Evolutionary conservation across 768 basidiomycete genomes (phyloP).

Genomic region (Filobasidium wieringae): DNA sequence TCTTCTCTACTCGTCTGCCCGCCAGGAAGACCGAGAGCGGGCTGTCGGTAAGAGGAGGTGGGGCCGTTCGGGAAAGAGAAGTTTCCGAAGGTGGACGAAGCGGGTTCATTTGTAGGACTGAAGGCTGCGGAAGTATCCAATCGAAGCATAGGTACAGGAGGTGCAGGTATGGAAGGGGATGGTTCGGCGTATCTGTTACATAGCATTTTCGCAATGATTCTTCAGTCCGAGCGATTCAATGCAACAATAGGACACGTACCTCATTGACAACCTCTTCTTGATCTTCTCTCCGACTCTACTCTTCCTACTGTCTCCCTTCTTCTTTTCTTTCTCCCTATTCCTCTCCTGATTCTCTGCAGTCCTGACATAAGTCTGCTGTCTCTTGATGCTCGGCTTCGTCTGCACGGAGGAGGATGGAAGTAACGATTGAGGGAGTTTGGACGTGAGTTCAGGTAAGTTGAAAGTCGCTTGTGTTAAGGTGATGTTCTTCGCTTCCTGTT

Average conservation of each 20-base stretch:
- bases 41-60: too few species aligned
- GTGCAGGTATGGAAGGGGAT: background rate
- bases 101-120: background rate
- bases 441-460: background rate
- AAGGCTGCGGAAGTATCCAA: background rate
- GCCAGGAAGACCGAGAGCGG: background rate
- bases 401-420: background rate
- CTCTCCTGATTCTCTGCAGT: constrained; percentile 1
- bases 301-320: constrained; percentile 26
- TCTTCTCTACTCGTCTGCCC: constrained; percentile 1
- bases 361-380: constrained; percentile 9
- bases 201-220: too few species aligned
- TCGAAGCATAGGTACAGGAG: constrained; percentile 4
- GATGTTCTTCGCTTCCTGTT: background rate
- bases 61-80: background rate
- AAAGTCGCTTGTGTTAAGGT: background rate
- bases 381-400: background rate
- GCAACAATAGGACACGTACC: constrained; percentile 44
- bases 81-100: background rate
- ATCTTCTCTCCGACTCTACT: constrained; percentile 70
- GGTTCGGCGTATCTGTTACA: constrained; percentile 5
- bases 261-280: constrained; percentile 89
- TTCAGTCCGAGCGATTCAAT: constrained; percentile 21
- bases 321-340: constrained; percentile 4
- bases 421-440: background rate